Evolutionary conservation across 169 alveolate genomes (phyloP).

Genomic region (Plasmodium gallinaceum): DNA sequence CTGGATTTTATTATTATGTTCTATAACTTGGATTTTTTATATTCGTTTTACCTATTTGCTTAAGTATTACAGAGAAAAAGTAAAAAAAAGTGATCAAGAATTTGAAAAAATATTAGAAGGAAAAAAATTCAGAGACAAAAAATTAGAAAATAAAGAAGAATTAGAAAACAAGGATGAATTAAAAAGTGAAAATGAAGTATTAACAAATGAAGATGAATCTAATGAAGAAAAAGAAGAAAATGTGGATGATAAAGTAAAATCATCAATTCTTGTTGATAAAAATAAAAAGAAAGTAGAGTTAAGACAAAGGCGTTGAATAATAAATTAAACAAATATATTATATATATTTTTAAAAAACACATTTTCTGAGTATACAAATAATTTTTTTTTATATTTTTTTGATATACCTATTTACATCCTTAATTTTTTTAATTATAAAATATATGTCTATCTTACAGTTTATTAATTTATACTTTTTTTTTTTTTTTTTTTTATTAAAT

Average conservation of each 20-base stretch:
- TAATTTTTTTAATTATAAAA: no score
- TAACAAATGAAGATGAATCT: not conserved
- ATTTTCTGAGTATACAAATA: no score
- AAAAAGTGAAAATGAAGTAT: not conserved
- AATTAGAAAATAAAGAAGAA: not conserved
- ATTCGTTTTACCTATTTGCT: slow-evolving; percentile 53
- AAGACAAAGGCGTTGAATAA: slow-evolving; percentile 36
- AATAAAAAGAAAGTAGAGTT: slow-evolving; percentile 7
- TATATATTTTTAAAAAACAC: no score
- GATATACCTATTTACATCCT: no score
- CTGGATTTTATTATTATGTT: slow-evolving; percentile 58
- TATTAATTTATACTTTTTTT: no score
- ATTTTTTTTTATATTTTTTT: no score
- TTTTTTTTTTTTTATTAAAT: no score
- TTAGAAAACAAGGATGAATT: not conserved
- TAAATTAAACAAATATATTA: no score
- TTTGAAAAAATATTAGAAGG: slow-evolving; percentile 31
- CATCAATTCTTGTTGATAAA: slow-evolving; percentile 6
- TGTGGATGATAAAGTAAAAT: slow-evolving; percentile 7
- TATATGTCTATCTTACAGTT: no score
- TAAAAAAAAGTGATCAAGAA: slow-evolving; percentile 62
- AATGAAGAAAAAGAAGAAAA: slow-evolving; percentile 36
- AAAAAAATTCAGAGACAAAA: slow-evolving; percentile 2
- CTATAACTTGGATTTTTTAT: slow-evolving; percentile 62
- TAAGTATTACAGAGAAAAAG: slow-evolving; percentile 47